phyloP scores from a whole-genome alignment of 345 rosid genomes.

The Brassica rapa region DNA sequence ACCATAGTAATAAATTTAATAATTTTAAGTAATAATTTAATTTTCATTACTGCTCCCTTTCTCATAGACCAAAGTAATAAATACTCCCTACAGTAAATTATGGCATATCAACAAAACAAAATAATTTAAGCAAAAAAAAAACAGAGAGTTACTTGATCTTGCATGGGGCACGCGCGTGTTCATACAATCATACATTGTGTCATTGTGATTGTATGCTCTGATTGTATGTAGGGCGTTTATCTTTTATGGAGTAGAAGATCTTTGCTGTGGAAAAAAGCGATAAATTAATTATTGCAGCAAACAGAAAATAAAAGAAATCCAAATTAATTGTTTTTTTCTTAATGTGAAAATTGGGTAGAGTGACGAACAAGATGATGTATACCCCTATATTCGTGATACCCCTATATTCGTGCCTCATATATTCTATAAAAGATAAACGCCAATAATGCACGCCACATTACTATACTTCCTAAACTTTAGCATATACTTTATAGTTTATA shows the following conservation, averaged over 20 bases:
- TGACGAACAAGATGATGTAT: slow-evolving; percentile 44
- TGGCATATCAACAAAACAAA: too few species aligned
- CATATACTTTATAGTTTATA: neutral
- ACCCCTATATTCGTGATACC: slow-evolving; percentile 42
- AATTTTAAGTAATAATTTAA: too few species aligned
- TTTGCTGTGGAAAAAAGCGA: slow-evolving; percentile 24
- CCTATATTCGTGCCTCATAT: slow-evolving; percentile 36
- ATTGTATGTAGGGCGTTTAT: neutral
- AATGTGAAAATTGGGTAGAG: slow-evolving; percentile 22
- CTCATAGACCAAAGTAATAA: neutral
- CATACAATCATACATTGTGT: neutral
- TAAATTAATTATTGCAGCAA: slow-evolving; percentile 8
- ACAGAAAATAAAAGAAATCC: neutral
- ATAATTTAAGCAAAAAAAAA: too few species aligned
- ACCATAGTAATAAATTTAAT: neutral
- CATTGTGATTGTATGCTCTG: too few species aligned
- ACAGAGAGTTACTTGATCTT: neutral
- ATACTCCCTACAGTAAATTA: too few species aligned
- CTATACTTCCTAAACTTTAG: slow-evolving; percentile 34
- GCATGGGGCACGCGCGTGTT: slow-evolving; percentile 36
- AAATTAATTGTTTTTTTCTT: neutral
- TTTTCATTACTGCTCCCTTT: neutral
- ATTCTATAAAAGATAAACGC: slow-evolving; percentile 19
- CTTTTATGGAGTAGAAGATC: neutral
- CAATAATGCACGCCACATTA: slow-evolving; percentile 41